These are phyloP conservation scores for Flaveria trinervia DNA, from an alignment of 129 eudicot genomes.

Conservation along the genomic window DNA sequence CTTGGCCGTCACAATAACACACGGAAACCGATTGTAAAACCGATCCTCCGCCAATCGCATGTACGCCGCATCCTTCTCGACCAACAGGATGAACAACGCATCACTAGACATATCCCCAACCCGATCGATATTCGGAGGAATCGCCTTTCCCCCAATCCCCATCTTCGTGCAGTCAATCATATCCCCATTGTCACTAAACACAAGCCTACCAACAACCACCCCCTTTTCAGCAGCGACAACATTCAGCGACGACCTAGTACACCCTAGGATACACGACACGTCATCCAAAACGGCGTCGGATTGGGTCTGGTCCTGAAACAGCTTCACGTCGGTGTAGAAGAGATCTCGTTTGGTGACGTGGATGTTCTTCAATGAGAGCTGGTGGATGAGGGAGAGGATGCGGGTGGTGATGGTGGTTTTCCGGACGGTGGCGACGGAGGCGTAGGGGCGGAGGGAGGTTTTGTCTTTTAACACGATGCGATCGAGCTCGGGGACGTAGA, in stretches of 20 bases:
- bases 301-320: conserved; percentile 85
- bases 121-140: conserved; percentile 88
- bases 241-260: conserved; percentile 80
- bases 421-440: conserved; percentile 72
- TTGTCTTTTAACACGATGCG: conserved; percentile 88
- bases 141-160: conserved; percentile 96
- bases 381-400: conserved; percentile 72
- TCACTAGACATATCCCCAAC: conserved; percentile 97
- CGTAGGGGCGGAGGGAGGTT: conserved; percentile 63
- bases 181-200: conserved; percentile 85
- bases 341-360: conserved; percentile 95
- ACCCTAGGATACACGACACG: conserved; percentile 78
- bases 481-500: conserved; percentile 91
- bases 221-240: conserved; percentile 93
- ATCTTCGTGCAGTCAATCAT: conserved; percentile 95
- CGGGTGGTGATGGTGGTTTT: conserved; percentile 86
- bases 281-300: conserved; percentile 87
- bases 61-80: conserved; percentile 95
- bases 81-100: conserved; percentile 80
- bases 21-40: conserved; percentile 87
- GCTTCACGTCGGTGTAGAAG: conserved; percentile 93
- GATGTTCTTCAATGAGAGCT: conserved; percentile 56
- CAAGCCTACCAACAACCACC: conserved; percentile 83
- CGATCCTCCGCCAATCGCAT: conserved; percentile 89
- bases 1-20: conserved; percentile 80